Conservation (phyloP, 2,329 filamentous ascomycete species). For the Blastomyces percursus region DNA sequence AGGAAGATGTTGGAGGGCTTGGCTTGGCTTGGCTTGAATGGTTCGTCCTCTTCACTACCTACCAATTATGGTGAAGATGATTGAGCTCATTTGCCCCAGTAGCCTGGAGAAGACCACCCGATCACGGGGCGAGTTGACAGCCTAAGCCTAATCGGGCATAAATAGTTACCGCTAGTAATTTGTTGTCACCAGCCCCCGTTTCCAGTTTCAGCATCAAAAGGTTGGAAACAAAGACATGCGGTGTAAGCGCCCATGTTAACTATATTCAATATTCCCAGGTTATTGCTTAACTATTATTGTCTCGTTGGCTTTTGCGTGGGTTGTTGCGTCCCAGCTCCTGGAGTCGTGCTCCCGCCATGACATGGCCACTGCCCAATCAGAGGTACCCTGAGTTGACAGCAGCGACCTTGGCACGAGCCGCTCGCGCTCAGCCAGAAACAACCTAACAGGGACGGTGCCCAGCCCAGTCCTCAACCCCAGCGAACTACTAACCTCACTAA, state of each 20-base stretch:
- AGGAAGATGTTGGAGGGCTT: no score
- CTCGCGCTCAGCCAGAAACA: neutral
- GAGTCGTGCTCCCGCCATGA: neutral
- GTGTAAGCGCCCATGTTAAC: neutral
- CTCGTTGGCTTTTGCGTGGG: neutral
- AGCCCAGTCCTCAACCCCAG: no score
- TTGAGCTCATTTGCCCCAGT: no score
- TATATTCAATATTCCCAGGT: neutral
- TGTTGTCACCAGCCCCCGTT: neutral
- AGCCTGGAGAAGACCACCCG: neutral
- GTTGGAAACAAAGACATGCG: neutral
- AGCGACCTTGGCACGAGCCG: neutral
- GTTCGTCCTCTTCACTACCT: no score
- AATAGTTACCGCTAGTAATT: neutral
- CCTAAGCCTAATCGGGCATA: neutral
- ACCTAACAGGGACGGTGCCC: neutral
- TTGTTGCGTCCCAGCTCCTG: neutral
- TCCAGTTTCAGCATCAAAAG: neutral
- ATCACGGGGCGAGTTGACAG: neutral
- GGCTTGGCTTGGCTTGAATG: no score
- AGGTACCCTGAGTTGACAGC: neutral
- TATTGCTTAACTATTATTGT: neutral
- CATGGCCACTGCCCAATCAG: no score
- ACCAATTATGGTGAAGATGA: no score
- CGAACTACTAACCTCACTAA: neutral